Conservation (phyloP, 1,284 basidiomycete genomes). For the Moniliophthora roreri region DNA sequence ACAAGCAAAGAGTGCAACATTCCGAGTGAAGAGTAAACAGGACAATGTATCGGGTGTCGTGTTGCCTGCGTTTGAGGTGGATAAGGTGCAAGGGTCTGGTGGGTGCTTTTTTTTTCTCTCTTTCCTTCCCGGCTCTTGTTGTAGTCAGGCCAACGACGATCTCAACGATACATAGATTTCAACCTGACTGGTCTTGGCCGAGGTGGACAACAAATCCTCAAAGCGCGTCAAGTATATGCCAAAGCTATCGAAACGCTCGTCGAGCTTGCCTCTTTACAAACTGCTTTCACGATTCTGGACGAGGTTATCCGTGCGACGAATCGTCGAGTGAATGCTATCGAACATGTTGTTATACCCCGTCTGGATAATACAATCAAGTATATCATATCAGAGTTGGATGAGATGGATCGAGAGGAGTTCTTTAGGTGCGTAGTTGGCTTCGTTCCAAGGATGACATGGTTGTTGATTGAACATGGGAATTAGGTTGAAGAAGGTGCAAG, state of each 20-base stretch:
- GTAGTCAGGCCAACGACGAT: conserved; percentile 21
- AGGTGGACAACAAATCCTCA: conserved; percentile 95
- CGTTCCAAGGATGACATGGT: not conserved
- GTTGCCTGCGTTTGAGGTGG: conserved; percentile 93
- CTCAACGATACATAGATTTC: conserved; percentile 70
- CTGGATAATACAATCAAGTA: conserved; percentile 98
- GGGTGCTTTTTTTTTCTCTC: no score
- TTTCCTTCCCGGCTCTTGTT: no score
- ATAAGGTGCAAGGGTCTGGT: conserved; percentile 83
- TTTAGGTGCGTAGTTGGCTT: conserved; percentile 74
- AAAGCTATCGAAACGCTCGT: conserved; percentile 97
- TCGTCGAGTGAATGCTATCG: conserved; percentile 97
- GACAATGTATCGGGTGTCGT: conserved; percentile 99
- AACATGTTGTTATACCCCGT: conserved; percentile 95
- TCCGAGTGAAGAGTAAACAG: conserved; percentile 93
- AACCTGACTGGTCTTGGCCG: conserved; percentile 97
- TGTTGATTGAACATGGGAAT: conserved; percentile 7
- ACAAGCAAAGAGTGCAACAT: conserved; percentile 87
- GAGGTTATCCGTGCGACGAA: conserved; percentile 99
- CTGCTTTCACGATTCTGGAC: conserved; percentile 98
- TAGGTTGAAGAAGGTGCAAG: conserved; percentile 94
- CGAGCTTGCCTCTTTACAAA: conserved; percentile 95
- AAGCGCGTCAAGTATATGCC: conserved; percentile 93
- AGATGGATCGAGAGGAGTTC: conserved; percentile 98
- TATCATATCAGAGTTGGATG: conserved; percentile 92